phyloP scores from a whole-genome alignment of 2,329 filamentous ascomycete species.

The Capronia epimyces region DNA sequence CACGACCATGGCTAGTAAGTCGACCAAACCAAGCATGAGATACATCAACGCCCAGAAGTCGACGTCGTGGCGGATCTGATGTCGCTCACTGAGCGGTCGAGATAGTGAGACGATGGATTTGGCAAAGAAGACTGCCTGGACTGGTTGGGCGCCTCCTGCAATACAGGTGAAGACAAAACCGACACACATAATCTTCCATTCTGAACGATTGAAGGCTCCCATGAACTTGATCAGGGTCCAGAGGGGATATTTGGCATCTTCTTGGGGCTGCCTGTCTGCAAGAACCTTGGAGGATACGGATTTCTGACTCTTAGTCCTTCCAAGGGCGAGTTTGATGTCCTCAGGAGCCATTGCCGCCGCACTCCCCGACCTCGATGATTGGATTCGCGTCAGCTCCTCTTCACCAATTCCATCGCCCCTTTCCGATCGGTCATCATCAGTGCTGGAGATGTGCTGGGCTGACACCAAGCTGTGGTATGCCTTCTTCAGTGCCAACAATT shows the following conservation, averaged over 20 bases:
- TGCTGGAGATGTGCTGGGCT: constrained; percentile 72
- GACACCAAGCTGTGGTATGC: constrained; percentile 83
- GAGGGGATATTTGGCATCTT: constrained; percentile 58
- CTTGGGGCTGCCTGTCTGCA: constrained; percentile 49
- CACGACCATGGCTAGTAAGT: constrained; percentile 61
- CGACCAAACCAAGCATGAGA: constrained; percentile 71
- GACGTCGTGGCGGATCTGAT: constrained; percentile 60
- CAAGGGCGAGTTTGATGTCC: constrained; percentile 34
- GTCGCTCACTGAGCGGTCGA: constrained; percentile 44
- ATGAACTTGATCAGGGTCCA: constrained; percentile 76
- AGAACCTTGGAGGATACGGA: constrained; percentile 66
- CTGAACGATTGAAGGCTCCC: constrained; percentile 68
- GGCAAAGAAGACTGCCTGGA: constrained; percentile 74
- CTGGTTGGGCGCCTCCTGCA: constrained; percentile 74
- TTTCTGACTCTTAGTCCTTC: constrained; percentile 47
- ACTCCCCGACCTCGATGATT: constrained; percentile 32
- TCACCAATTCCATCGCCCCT: constrained; percentile 30
- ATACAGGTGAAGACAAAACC: constrained; percentile 70
- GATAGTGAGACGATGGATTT: constrained; percentile 75
- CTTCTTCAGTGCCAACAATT: constrained; percentile 62
- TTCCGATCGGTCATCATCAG: constrained; percentile 38
- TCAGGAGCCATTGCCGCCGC: constrained; percentile 30
- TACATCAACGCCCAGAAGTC: constrained; percentile 90
- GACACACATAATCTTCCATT: constrained; percentile 65
- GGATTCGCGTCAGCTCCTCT: constrained; percentile 32